Evolutionary conservation across 2,329 filamentous ascomycete genomes (phyloP), one percentile per base, ranked within the genome.

Genomic region (Cladosporium sp.): DNA sequence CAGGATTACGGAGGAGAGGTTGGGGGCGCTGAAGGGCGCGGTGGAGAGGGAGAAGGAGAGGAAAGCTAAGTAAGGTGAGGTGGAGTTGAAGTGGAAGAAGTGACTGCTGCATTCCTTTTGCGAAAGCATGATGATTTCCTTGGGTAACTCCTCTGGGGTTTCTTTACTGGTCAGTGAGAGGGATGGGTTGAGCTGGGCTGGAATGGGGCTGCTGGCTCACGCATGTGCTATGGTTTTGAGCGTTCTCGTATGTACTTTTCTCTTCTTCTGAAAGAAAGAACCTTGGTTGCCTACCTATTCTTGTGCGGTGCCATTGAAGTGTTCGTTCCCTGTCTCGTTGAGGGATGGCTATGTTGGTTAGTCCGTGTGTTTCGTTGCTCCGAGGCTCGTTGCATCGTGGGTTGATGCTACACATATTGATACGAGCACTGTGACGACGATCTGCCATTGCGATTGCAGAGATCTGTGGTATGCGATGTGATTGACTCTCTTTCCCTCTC

Each of bases 1-100:
- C 67, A 83, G 86, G 64, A 87, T 96, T 34, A 97, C 94, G 2
- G 92, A 97, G 76, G 90, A 97, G 81, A 90, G 92, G 74, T 80
- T 99, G 36, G 85, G 86, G 65, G 86, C 90, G 51, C 80, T 99
- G 68, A 93, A 93, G 78, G 85, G 86, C 51, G 90, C 92, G 34
- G 84, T 94, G 61, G 85, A 86, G 68, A 85, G 83, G 74, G 87
- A 84, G 75, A 85, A 82, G 72, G 70, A 70, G 36, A 68, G 68
- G 60, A 26, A 14, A 24, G 49, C 8, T 10, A 57, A 47, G 34
- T 62, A 44, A 62, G n/a, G n/a, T n/a, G 59, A 62, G n/a, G n/a
- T n/a, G 15, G 18, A 41, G 5, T 7, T 11, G 41, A n/a, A 18
- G 36, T 18, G 12, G 36, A 44, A 44, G 38, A n/a, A 8, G 38